Evolutionary conservation across 1,284 basidiomycete species (phyloP), one percentile per base, ranked within the genome.

Genomic region (Abortiporus biennis): DNA sequence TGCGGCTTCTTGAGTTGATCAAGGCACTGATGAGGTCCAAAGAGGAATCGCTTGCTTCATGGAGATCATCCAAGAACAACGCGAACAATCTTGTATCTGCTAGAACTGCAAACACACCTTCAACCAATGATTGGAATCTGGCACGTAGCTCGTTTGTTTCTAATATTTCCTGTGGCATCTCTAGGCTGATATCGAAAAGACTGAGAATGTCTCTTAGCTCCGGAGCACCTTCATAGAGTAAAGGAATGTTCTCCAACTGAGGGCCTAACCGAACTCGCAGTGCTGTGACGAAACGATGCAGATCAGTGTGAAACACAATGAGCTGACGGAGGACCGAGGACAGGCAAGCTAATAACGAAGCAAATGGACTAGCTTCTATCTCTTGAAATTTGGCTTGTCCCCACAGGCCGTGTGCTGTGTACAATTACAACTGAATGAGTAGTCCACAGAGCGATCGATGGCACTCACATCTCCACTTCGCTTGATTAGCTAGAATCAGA

Each of bases 321-420:
- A 85, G 62, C 52, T 85, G 82, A 2, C 81, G 68, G 16, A 85
- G 67, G 31, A 82, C 78, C 16, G 80, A 77, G 4, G 80, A 83
- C 4, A 85, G 61, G 52, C 80, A 82, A 3, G 74, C 67, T 52
- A 80, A 79, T 51, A 84, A 54, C 2, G 79, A 77, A 11, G 77
- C 69, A 53, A 84, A 85, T 6, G 82, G 82, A 2, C 79, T 77
- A 2, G 77, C 72, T 47, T 80, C 74, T 3, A 68, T 66, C 38
- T 65, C 72, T 48, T 81, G 75, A 47, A 85, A 85, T 57, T 82
- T 84, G 3, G 81, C 80, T 49, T 84, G 79, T 13, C 80, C 82
- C 79, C 80, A 85, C 11, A 84, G 66, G 2, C 82, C 82, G 49
- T 83, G 79, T 13, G 77, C 80, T 82, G 43, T 4, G 24, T 35